Percentiles rank a stretch among this genome's conserved stretches.
Evolutionary conservation across 345 rosid species (phyloP).

Genomic region (Eucalyptus viminalis): DNA sequence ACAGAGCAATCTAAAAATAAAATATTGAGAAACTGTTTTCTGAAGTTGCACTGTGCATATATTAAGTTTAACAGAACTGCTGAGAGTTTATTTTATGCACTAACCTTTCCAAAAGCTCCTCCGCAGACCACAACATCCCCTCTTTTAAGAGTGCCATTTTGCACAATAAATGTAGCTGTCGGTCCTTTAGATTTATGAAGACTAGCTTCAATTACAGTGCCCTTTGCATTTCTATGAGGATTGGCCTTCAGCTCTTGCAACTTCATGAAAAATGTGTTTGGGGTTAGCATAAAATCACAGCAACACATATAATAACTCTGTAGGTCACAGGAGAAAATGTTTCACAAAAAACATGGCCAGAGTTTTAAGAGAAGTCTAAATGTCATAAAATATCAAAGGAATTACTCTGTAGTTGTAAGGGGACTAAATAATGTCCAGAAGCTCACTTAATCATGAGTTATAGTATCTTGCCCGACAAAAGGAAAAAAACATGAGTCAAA

Average conservation of each 20-base stretch:
- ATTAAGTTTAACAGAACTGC: neutral
- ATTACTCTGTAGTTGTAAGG: neutral
- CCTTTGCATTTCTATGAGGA: constrained; percentile 93
- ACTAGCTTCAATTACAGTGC: constrained; percentile 90
- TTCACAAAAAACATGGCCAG: neutral
- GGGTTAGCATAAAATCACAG: neutral
- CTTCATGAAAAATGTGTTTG: constrained; percentile 27
- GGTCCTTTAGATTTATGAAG: constrained; percentile 92
- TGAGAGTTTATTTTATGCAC: neutral
- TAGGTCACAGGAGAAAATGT: neutral
- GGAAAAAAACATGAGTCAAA: neutral
- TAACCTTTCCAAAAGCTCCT: constrained; percentile 95
- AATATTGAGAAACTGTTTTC: neutral
- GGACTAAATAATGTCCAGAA: neutral
- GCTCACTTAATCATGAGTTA: neutral
- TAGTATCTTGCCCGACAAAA: neutral
- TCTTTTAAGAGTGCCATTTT: constrained; percentile 86
- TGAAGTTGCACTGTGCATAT: neutral
- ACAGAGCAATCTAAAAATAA: neutral
- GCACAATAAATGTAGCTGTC: constrained; percentile 82
- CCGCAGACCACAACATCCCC: constrained; percentile 95
- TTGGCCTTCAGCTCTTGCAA: constrained; percentile 97
- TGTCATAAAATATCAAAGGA: neutral
- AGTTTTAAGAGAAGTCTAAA: neutral
- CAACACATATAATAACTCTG: neutral